Evolutionary conservation across 805 yeast species (phyloP).

Genomic region (Candida gorgasii): DNA sequence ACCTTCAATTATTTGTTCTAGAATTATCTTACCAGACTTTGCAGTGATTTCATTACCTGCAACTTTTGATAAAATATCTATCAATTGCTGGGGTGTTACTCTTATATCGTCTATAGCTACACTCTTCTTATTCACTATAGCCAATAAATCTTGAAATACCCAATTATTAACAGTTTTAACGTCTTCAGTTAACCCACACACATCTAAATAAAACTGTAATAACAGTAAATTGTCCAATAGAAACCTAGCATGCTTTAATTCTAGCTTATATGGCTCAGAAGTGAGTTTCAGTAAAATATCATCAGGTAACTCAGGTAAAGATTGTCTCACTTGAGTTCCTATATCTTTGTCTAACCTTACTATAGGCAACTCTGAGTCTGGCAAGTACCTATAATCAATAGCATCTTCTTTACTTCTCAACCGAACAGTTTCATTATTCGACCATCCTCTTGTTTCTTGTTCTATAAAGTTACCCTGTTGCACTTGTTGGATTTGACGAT

Average conservation of each 20-base stretch:
- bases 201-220: conserved; percentile 51
- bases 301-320: conserved; percentile 66
- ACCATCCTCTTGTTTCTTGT: conserved; percentile 91
- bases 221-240: conserved; percentile 53
- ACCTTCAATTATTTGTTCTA: conserved; percentile 59
- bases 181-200: conserved; percentile 29
- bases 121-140: conserved; percentile 58
- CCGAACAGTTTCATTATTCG: conserved; percentile 66
- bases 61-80: conserved; percentile 56
- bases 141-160: conserved; percentile 80
- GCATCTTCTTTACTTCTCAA: conserved; percentile 78
- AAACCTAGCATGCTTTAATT: conserved; percentile 74
- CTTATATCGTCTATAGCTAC: conserved; percentile 27
- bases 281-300: conserved; percentile 37
- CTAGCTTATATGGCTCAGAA: conserved; percentile 52
- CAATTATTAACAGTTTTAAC: conserved; percentile 62
- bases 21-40: conserved; percentile 65
- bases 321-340: conserved; percentile 37
- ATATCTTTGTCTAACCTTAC: conserved; percentile 49
- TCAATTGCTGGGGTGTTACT: conserved; percentile 45
- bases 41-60: conserved; percentile 52
- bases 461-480: conserved; percentile 23
- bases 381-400: conserved; percentile 89
- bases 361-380: conserved; percentile 84
- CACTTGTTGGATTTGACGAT: conserved; percentile 61